Conservation (phyloP, 2,329 filamentous ascomycete species). For the Diaporthe australafricana region DNA sequence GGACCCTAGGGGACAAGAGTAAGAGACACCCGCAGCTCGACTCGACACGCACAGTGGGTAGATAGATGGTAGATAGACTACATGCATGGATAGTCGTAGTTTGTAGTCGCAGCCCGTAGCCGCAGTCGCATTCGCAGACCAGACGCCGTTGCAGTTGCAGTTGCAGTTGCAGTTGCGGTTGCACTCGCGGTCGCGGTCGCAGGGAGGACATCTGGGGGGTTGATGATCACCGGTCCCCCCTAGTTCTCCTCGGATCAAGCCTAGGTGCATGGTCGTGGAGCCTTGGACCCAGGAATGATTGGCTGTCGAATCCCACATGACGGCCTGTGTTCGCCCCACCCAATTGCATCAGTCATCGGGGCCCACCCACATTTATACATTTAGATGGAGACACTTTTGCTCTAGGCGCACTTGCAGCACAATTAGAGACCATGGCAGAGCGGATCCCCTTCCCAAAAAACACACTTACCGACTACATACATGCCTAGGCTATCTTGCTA, state of each 20-base stretch:
- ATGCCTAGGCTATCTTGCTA: too few relatives aligned
- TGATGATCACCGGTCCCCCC: conserved; percentile 22
- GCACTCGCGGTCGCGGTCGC: background rate
- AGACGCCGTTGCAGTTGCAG: too few relatives aligned
- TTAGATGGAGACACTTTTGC: background rate
- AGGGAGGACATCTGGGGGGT: background rate
- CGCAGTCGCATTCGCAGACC: background rate
- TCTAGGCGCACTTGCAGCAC: conserved; percentile 9
- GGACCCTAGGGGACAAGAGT: too few relatives aligned
- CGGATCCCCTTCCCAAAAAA: background rate
- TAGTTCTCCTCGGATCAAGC: conserved; percentile 31
- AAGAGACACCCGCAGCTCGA: too few relatives aligned
- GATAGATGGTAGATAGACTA: too few relatives aligned
- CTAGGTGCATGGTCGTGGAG: conserved; percentile 31
- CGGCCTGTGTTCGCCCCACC: conserved; percentile 28
- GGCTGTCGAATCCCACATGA: conserved; percentile 34
- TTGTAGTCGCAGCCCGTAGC: background rate
- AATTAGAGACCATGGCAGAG: background rate
- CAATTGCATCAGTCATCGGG: conserved; percentile 24
- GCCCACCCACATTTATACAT: conserved; percentile 19
- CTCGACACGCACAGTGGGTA: too few relatives aligned
- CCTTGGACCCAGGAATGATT: conserved; percentile 20
- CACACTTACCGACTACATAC: too few relatives aligned
- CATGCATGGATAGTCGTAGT: too few relatives aligned
- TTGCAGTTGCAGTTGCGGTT: too few relatives aligned